Base-by-base conservation (phyloP, 2,329 filamentous ascomycete species). In the Phoma sp. region DNA sequence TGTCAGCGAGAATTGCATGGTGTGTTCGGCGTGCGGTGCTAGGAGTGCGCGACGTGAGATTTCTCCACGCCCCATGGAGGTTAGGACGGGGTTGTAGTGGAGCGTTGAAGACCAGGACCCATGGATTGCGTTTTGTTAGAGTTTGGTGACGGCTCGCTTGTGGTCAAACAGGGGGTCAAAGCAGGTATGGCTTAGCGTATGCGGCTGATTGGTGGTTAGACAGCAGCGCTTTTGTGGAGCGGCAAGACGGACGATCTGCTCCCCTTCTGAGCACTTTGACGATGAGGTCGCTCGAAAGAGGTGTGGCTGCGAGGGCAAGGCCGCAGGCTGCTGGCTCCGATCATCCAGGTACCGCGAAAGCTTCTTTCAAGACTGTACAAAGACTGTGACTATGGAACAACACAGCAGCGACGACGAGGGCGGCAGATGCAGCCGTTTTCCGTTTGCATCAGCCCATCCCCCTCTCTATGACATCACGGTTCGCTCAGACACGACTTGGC, bases 141-240 rank as follows among this genome's bases (percentile, higher is more conserved):
- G 57, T 60, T 57, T 36, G 35, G 37, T 59, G 55, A 49, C 49
- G 50, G 53, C 60, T 71, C 61, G 65, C 64, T 62, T 64, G 43
- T 43, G 32, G 37, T 15, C 38, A 29, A 15, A 49, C 60, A 61
- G 55, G 65, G 65, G 59, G 38, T 49, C 40, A 39, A 13, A 35
- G 61, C 41, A 38, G 61, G 57, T 62, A 43, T 45, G 61, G 46
- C 51, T 51, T 60, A 57, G 60, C 49, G 59, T 48, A 19, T 10
- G 40, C 40, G 19, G 17, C 13, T 4, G 31, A 70, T 70, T 71
- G 66, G 68, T 24, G 27, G 21, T 25, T 37, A 51, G 31, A 32
- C 25, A 33, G 61, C 60, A 69, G 64, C 57, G 69, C 63, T 60
- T 61, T 68, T 69, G 22, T 63, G 24, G 56, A 60, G 52, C 57